Base-by-base conservation (phyloP, 2,329 filamentous ascomycete genomes). In the Colletotrichum sp. region DNA sequence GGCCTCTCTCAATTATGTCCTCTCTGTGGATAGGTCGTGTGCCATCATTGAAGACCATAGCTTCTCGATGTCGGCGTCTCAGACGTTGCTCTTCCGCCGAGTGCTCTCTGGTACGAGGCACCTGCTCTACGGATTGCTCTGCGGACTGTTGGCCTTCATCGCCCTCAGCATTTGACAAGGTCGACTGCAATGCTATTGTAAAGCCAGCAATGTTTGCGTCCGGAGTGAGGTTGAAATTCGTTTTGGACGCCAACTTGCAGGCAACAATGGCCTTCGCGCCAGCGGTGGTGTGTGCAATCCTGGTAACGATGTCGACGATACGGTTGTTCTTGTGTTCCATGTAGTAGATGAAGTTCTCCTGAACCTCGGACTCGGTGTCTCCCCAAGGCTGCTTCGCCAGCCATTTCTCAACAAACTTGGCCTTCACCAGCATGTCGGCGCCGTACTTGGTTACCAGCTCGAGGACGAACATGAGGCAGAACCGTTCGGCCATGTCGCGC, bases 1-100 rank as follows among this genome's bases (percentile, higher is more conserved):
- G 86, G 48, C 89, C 89, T 77, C 91, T 86, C 83, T 97, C 93
- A 69, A 96, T 95, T 44, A 98, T 98, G 82, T 98, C 95, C 60
- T 92, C 92, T 77, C 92, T 91, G 6, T 91, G 92, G 60, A 98
- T 84, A 2, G 95, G 94, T 36, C 93, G 90, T 26, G 92, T 95
- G n/a, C 95, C 95, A 81, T 98, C 95, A 80, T 96, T 96, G 72
- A 98, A 87, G 24, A 98, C 96, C 91, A 98, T 96, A 6, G 95
- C 96, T 86, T 98, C 95, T 79, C 96, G 90, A 81, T 96, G 91
- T 66, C 95, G 90, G 78, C 96, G 90, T 75, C 95, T 89, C 76
- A 96, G 88, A 69, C 93, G 91, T 80, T 95, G 93, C 83, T 96
- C 95, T 81, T 92, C 92, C 8, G 85, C 87, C 75, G 88, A 92